Base-by-base conservation (phyloP, 1,284 basidiomycete genomes). In the Exobasidium cylindrosporum region DNA sequence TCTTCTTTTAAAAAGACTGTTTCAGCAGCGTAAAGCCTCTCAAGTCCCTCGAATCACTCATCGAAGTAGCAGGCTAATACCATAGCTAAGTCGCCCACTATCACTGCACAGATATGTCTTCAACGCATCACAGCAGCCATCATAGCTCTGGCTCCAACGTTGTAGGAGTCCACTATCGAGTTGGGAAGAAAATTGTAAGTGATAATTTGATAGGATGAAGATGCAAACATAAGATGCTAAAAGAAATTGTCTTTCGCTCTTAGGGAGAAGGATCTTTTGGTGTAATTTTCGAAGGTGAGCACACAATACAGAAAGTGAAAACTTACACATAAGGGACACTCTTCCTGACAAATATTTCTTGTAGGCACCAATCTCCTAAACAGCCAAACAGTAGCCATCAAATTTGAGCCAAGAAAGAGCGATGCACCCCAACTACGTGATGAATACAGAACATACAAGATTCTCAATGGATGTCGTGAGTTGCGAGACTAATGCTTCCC, bases 401-500 rank as follows among this genome's bases (percentile, higher is more conserved):
- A 97, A 84, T 97, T 97, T 85, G 92, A 96, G 86, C 92, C 92
- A 14, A 84, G 92, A 73, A 97, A 97, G 83, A 92, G 91, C 30
- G 93, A 97, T 82, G 93, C 93, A 10, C 94, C 94, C 44, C 94
- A 97, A 81, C 85, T 97, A 28, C 85, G 93, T 64, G 93, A 97
- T 81, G 93, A 97, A 84, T 97, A 94, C 84, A 87, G 93, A 66
- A 92, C 91, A 47, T 97, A 97, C 84, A 92, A 94, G 81, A 96
- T 96, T 77, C 84, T 97, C 50, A 87, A 89, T 60, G 92, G 92
- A 64, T 94, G 90, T 80, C 85, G 92, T 94, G 77, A 82, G 91
- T 90, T 21, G 63, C 35, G n/a, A n/a, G n/a, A n/a, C n/a, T n/a
- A n/a, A n/a, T n/a, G 53, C 66, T 58, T 65, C 69, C 52, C 65